A percentile compares a stretch with the other conserved stretches of the same genome.
Conservation (phyloP, 441 rosid species). For the Erodium trifolium region DNA sequence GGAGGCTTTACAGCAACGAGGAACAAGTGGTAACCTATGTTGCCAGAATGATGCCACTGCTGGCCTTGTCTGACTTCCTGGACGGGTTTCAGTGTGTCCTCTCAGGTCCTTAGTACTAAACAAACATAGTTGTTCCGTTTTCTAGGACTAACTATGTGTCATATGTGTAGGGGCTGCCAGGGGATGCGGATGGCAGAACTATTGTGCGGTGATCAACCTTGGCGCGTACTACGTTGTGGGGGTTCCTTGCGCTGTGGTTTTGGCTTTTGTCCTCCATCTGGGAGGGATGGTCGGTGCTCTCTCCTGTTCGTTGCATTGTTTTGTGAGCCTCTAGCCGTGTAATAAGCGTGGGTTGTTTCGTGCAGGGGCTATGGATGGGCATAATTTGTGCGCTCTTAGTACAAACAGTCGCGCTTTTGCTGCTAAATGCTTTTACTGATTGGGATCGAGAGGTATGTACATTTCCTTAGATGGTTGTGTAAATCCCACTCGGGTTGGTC, state of each 20-base stretch:
- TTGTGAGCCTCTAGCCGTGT: no score
- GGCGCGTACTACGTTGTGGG: slow-evolving; percentile 41
- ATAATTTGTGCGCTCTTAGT: slow-evolving; percentile 37
- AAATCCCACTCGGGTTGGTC: no score
- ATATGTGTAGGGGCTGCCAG: slow-evolving; percentile 35
- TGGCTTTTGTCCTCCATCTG: slow-evolving; percentile 28
- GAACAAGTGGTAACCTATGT: slow-evolving; percentile 33
- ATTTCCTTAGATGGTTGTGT: neutral
- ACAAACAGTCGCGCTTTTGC: slow-evolving; percentile 31
- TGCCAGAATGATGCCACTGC: slow-evolving; percentile 39
- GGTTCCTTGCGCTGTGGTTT: slow-evolving; percentile 31
- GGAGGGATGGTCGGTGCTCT: slow-evolving; percentile 33
- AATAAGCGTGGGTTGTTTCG: neutral
- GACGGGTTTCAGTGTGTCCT: slow-evolving; percentile 49
- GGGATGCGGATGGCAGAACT: slow-evolving; percentile 43
- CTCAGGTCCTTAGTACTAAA: slow-evolving; percentile 23
- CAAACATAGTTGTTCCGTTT: neutral
- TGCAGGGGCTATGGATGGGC: slow-evolving; percentile 46
- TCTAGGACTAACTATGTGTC: neutral
- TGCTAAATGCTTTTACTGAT: slow-evolving; percentile 27
- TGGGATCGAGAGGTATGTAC: slow-evolving; percentile 32
- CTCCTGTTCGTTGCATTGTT: no score
- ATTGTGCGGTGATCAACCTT: slow-evolving; percentile 37
- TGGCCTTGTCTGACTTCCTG: slow-evolving; percentile 37
- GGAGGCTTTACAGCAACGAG: slow-evolving; percentile 42